Base-by-base conservation (phyloP, 2,329 filamentous ascomycete genomes). In the Nannizziopsis arthrosporioides region DNA sequence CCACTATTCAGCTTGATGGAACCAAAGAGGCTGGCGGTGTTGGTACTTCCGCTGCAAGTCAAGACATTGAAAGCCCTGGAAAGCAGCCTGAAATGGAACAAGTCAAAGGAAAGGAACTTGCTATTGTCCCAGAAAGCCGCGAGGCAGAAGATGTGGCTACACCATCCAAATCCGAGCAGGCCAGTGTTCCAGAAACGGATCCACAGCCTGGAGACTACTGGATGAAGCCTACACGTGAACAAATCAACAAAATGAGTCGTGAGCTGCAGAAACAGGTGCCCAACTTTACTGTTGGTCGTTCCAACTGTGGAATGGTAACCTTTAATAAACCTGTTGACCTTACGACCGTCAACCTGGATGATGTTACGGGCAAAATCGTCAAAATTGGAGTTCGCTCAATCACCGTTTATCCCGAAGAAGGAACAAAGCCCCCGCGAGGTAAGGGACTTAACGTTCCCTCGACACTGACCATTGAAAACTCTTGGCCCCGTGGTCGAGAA, bases 371-470 rank as follows among this genome's bases (percentile, higher is more conserved):
- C 42, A 77, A 75, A 19, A 82, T 95, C 57, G 84, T 96, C 32
- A 73, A 81, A 45, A 78, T 96, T 42, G 76, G 78, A 38, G 75
- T 82, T 43, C 84, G 92, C 32, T 83, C 82, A 7, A 86, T 87
- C 18, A 94, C 90, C 0, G 92, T 96, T 6, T 98, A 98, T 60
- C 82, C 73, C 3, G 76, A 83, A 39, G 73, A 80, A 36, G 74
- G 76, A 4, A 80, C 81, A 61, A 98, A 95, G 68, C 89, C 92
- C 12, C 76, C 83, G 0, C 75, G 82, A 50, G 92, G 93, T 50
- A 86, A 88, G 60, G 90, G 87, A 5, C 74, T 98, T 54, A 98
- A 98, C 59, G 86, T 95, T 6, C 89, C 88, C 2, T 86, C 92
- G 0, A 81, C 78, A 34, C 89, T 98, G 54, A 79, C 77, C n/a